Base-by-base conservation (phyloP, 1,139 yeast genomes). In the Schwanniomyces etchellsii region DNA sequence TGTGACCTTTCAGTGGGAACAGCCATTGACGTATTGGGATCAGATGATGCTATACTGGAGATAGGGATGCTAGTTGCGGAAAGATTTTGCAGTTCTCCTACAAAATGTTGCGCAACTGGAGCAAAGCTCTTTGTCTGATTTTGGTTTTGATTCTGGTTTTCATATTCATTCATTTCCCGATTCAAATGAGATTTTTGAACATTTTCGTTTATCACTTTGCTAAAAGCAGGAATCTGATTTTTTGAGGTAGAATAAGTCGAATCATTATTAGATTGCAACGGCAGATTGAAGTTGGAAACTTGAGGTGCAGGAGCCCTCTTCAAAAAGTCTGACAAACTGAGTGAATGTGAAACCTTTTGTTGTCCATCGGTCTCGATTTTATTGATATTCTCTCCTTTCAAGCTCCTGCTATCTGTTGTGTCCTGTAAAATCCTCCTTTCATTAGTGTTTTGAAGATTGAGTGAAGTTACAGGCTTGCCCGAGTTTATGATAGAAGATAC, bases 401-500 rank as follows among this genome's bases (percentile, higher is more conserved):
- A n/a, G n/a, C n/a, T n/a, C n/a, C n/a, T n/a, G n/a, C n/a, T n/a
- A n/a, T n/a, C n/a, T n/a, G n/a, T n/a, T n/a, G n/a, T n/a, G n/a
- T n/a, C n/a, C n/a, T n/a, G n/a, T n/a, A n/a, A n/a, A n/a, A n/a
- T n/a, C n/a, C n/a, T n/a, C n/a, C n/a, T n/a, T n/a, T n/a, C n/a
- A n/a, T n/a, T n/a, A n/a, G n/a, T n/a, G n/a, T 26, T 11, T 16
- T 16, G 13, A 6, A 26, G 15, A 16, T 26, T 26, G 5, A 26
- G 14, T 5, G 11, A 5, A 5, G 21, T 18, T 18, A 18, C 21
- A 18, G 21, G 21, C 9, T 20, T 20, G 1, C 76, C 76, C 31
- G 57, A 49, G 35, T 70, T 64, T 5, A 74, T 56, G 31, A 62
- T 55, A 12, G 43, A 41, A 13, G 50, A 50, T 27, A 66, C 47